These are phyloP conservation scores for Anacardium occidentale DNA, from an alignment of 345 rosid species.

Conservation along the genomic window DNA sequence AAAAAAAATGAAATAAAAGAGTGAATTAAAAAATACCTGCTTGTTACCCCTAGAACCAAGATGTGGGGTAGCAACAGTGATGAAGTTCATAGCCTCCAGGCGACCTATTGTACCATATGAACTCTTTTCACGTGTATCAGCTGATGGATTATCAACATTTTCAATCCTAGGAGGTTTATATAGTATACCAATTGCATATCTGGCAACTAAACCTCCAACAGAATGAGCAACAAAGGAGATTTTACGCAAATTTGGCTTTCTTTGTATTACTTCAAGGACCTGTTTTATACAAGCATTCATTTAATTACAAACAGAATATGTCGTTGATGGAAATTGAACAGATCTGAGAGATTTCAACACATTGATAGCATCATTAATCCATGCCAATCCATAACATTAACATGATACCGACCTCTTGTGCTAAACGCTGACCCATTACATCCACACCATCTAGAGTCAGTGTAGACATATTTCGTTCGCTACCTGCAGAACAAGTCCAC, in stretches of 20 bases:
- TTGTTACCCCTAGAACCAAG: constrained; percentile 96
- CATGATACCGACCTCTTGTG: constrained; percentile 58
- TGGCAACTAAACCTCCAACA: constrained; percentile 85
- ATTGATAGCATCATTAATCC: neutral
- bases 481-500: constrained; percentile 48
- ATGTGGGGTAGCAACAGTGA: constrained; percentile 95
- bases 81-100: constrained; percentile 81
- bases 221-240: constrained; percentile 95
- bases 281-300: constrained; percentile 29
- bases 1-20: no score
- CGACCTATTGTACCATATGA: constrained; percentile 64
- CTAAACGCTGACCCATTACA: constrained; percentile 95
- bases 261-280: constrained; percentile 75
- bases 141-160: constrained; percentile 27
- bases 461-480: constrained; percentile 60
- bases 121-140: constrained; percentile 27
- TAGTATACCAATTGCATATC: constrained; percentile 90
- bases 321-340: constrained; percentile 1
- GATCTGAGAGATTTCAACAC: neutral
- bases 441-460: constrained; percentile 90
- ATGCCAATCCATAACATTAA: neutral
- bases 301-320: constrained; percentile 6
- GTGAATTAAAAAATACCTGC: constrained; percentile 50
- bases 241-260: constrained; percentile 59
- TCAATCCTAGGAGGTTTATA: constrained; percentile 53